A percentile compares a stretch with the other conserved stretches of the same genome.
Conservation (phyloP, 2,329 filamentous ascomycete genomes). For the Alternaria arborescens region DNA sequence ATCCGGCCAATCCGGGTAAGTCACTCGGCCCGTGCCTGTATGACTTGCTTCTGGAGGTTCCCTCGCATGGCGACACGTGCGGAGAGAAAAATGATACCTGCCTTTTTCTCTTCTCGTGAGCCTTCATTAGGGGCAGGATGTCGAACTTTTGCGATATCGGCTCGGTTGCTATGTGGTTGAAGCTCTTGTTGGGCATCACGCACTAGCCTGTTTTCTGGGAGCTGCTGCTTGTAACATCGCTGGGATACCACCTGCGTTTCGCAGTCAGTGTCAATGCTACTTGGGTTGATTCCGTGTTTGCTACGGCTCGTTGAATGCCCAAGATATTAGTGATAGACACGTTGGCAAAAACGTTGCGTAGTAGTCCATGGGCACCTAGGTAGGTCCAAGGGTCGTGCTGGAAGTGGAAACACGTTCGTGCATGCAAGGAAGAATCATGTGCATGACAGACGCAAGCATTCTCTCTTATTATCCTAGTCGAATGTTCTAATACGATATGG, state of each 20-base stretch:
- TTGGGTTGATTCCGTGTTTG: neutral
- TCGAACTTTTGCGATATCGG: neutral
- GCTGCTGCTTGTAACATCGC: neutral
- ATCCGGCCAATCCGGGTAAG: conserved; percentile 29
- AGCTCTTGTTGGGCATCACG: neutral
- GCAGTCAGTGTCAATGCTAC: neutral
- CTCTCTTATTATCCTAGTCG: neutral
- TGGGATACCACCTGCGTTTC: neutral
- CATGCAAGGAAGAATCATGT: neutral
- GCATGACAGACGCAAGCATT: neutral
- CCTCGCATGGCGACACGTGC: neutral
- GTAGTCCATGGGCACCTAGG: neutral
- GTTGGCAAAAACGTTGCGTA: neutral
- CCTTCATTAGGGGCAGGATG: neutral
- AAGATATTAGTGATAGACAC: neutral
- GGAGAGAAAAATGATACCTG: neutral
- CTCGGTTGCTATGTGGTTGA: neutral
- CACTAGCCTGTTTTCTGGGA: neutral
- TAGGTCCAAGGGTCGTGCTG: neutral
- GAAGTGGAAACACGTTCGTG: neutral
- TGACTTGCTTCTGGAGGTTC: conserved; percentile 7
- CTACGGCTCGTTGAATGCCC: neutral
- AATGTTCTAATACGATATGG: neutral
- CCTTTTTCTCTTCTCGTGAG: neutral
- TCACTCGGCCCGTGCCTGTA: conserved; percentile 19